A percentile compares a stretch with the other conserved stretches of the same genome.
Conservation (phyloP, 164 flowering plant genomes). For the Magnolia officinalis region DNA sequence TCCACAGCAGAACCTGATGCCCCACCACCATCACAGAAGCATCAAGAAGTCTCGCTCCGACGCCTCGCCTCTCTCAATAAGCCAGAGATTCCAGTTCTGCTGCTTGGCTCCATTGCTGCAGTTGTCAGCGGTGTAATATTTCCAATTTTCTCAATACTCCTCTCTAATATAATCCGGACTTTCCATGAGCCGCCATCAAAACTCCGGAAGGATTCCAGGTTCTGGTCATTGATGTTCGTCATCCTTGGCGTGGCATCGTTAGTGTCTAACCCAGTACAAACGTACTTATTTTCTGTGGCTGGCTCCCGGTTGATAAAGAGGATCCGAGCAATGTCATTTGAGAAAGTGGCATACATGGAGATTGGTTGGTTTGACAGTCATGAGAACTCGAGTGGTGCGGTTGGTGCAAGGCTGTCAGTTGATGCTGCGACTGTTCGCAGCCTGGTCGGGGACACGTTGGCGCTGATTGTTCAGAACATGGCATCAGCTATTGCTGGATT, state of each 20-base stretch:
- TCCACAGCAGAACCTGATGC: background rate
- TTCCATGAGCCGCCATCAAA: conserved; percentile 29
- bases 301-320: conserved; percentile 20
- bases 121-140: conserved; percentile 29
- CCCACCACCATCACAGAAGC: background rate
- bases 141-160: conserved; percentile 36
- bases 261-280: conserved; percentile 9
- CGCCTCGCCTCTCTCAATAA: conserved; percentile 44
- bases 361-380: conserved; percentile 30
- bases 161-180: conserved; percentile 28
- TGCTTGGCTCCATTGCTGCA: conserved; percentile 37
- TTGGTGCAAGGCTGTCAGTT: conserved; percentile 45
- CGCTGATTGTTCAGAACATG: conserved; percentile 33
- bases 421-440: conserved; percentile 37
- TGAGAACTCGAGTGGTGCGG: conserved; percentile 37
- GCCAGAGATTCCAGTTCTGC: conserved; percentile 39
- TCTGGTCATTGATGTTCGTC: conserved; percentile 40
- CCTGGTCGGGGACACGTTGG: conserved; percentile 42
- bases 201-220: conserved; percentile 32
- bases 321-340: conserved; percentile 23
- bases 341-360: conserved; percentile 30
- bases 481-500: conserved; percentile 35
- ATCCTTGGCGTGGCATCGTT: conserved; percentile 22
- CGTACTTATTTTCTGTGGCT: conserved; percentile 26
- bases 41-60: conserved; percentile 23